Base-by-base conservation (phyloP, 768 basidiomycete genomes). In the Aureoboletus auriporus region DNA sequence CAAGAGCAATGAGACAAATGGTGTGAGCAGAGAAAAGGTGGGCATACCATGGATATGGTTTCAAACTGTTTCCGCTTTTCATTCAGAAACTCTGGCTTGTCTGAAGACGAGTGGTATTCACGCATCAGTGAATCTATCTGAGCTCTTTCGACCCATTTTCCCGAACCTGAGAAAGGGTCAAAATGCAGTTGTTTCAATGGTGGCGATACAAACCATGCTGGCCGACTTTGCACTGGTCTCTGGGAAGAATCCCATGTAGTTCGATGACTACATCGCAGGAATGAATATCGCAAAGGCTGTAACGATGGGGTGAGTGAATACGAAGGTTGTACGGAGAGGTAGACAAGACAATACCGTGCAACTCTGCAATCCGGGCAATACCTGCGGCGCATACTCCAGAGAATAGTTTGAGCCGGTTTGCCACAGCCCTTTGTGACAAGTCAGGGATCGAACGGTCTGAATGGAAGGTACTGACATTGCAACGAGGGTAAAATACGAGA, bases 401-500 rank as follows among this genome's bases (percentile, higher is more conserved):
- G 28, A 30, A 59, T 20, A 1, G 41, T 20, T 36, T 42, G 43
- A 5, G 54, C 47, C 0, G 42, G 11, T 39, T 53, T 53, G 16
- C 46, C 47, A 16, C 58, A 59, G 1, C 43, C 37, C 58, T 59
- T 27, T 23, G 20, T 23, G 20, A 23, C 20, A 48, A 16, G 38
- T n/a, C n/a, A 28, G 1, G 14, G 27, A 28, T 23, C 8, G 4
- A 38, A 10, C 31, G 27, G 33, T 20, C 1, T 9, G 20, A 23
- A 23, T 23, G 2, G 20, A 23, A 2, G 20, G 20, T 23, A 27
- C 56, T 27, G 28, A 61, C 59, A 16, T 61, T 55, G 42, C 55
- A 79, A 20, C 50, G 56, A 4, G 42, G 6, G 26, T 41, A 47
- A 23, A 60, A 80, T 27, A 67, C 68, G 35, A 80, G 69, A 48